A percentile compares a stretch with the other conserved stretches of the same genome.
phyloP scores from a whole-genome alignment of 345 rosid genomes.

The Eucalyptus cloeziana region DNA sequence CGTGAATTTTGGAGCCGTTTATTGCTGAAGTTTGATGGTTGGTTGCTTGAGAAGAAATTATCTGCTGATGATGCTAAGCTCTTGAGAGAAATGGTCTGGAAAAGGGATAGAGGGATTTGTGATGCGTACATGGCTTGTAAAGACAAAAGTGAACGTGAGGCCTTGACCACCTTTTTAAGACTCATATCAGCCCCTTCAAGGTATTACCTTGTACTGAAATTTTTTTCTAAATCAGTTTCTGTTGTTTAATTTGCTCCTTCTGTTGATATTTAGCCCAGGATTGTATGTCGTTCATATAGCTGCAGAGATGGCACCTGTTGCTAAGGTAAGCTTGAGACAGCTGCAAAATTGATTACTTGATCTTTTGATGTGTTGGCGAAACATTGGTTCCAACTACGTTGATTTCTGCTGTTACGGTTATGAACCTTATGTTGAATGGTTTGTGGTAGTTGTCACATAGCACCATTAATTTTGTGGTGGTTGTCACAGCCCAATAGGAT shows the following conservation, averaged over 20 bases:
- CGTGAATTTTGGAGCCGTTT: conserved; percentile 86
- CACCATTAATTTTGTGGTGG: neutral
- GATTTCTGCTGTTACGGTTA: neutral
- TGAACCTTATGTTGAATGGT: neutral
- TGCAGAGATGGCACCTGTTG: conserved; percentile 99
- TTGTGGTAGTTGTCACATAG: neutral
- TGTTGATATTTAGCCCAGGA: conserved; percentile 64
- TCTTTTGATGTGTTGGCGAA: neutral
- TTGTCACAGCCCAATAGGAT: neutral
- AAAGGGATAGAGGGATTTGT: conserved; percentile 47
- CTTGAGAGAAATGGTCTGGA: conserved; percentile 82
- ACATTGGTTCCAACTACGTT: neutral
- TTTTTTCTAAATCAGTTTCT: neutral
- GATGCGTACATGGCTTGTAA: conserved; percentile 55
- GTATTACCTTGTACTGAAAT: conserved; percentile 13
- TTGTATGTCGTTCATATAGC: conserved; percentile 82
- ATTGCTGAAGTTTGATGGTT: conserved; percentile 80
- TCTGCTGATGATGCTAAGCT: conserved; percentile 44
- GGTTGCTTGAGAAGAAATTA: conserved; percentile 87
- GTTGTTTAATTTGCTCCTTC: conserved; percentile 15
- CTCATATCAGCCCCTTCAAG: conserved; percentile 48
- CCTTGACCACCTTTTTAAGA: conserved; percentile 47
- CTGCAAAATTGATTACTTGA: neutral
- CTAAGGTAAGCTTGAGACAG: conserved; percentile 55
- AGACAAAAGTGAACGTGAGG: conserved; percentile 59